phyloP scores from a whole-genome alignment of 1,139 yeast genomes.

The Taphrina populina region DNA sequence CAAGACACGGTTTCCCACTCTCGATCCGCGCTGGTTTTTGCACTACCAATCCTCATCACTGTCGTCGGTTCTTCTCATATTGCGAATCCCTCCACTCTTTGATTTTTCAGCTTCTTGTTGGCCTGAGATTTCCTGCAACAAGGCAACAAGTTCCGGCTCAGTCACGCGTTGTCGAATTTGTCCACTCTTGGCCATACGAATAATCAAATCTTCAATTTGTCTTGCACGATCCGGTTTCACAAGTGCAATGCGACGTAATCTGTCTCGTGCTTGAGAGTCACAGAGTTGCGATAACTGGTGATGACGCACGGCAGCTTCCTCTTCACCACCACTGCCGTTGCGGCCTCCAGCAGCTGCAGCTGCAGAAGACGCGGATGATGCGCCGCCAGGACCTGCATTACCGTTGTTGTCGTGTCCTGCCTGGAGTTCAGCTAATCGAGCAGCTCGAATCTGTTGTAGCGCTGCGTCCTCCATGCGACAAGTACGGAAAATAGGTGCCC shows the following conservation, averaged over 20 bases:
- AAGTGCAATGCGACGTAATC: slow-evolving; percentile 79
- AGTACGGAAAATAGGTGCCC: too few relatives aligned
- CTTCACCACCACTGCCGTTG: slow-evolving; percentile 31
- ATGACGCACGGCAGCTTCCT: slow-evolving; percentile 22
- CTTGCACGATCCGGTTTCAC: slow-evolving; percentile 89
- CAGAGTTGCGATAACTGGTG: slow-evolving; percentile 27
- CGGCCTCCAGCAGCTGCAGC: slow-evolving; percentile 39
- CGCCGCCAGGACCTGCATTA: too few relatives aligned
- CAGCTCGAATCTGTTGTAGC: slow-evolving; percentile 81
- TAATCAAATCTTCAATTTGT: slow-evolving; percentile 72
- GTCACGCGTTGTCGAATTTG: slow-evolving; percentile 67
- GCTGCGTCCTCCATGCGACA: slow-evolving; percentile 57
- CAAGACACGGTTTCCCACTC: too few relatives aligned
- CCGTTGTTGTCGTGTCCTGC: too few relatives aligned
- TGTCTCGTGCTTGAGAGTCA: slow-evolving; percentile 64
- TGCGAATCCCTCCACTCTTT: slow-evolving; percentile 58
- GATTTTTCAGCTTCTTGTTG: slow-evolving; percentile 60
- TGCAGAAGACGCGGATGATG: neutral
- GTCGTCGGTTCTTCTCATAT: slow-evolving; percentile 31
- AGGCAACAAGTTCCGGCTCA: slow-evolving; percentile 77
- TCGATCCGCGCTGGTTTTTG: too few relatives aligned
- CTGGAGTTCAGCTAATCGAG: slow-evolving; percentile 80
- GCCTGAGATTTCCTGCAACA: slow-evolving; percentile 77
- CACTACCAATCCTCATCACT: slow-evolving; percentile 35
- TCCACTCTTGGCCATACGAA: slow-evolving; percentile 75